A percentile compares a stretch with the other conserved stretches of the same genome.
Evolutionary conservation across 148 eudicot species (phyloP).

Genomic region (Chenopodium suecicum): DNA sequence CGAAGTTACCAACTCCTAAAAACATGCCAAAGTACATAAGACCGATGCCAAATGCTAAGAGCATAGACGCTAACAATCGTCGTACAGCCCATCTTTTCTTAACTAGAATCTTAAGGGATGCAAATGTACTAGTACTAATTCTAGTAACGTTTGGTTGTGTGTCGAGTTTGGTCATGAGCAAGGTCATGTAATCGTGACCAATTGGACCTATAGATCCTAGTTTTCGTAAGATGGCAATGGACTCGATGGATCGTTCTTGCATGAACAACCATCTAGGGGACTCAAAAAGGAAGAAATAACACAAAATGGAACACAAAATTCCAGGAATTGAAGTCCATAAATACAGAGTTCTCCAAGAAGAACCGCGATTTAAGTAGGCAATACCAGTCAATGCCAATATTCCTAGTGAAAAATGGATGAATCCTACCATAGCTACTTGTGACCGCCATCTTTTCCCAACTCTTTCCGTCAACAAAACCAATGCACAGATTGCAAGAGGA

Average conservation of each 20-base stretch:
- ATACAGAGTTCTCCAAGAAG: conserved; percentile 35
- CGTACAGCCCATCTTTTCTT: conserved; percentile 26
- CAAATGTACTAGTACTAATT: conserved; percentile 4
- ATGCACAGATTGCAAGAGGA: conserved; percentile 14
- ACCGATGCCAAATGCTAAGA: conserved; percentile 27
- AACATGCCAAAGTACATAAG: conserved; percentile 33
- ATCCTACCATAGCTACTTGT: conserved; percentile 19
- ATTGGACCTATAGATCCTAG: conserved; percentile 2
- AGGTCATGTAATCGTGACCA: background rate
- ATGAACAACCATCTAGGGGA: conserved; percentile 35
- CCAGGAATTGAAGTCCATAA: conserved; percentile 34
- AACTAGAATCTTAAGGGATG: conserved; percentile 14
- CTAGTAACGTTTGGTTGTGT: background rate
- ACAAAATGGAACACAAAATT: conserved; percentile 11
- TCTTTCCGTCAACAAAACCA: conserved; percentile 22
- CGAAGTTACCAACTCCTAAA: conserved; percentile 30
- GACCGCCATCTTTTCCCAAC: conserved; percentile 27
- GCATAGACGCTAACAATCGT: conserved; percentile 20
- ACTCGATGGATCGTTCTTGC: conserved; percentile 20
- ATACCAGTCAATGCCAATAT: conserved; percentile 18
- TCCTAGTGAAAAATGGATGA: conserved; percentile 23
- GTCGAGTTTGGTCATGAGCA: background rate
- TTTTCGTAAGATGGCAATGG: conserved; percentile 7
- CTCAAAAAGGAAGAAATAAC: conserved; percentile 22
- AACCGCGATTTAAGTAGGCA: conserved; percentile 12